A percentile compares a stretch with the other conserved stretches of the same genome.
These are phyloP conservation scores for Lasiosphaeris hirsuta DNA, from an alignment of 495 filamentous ascomycete species.

Conservation along the genomic window DNA sequence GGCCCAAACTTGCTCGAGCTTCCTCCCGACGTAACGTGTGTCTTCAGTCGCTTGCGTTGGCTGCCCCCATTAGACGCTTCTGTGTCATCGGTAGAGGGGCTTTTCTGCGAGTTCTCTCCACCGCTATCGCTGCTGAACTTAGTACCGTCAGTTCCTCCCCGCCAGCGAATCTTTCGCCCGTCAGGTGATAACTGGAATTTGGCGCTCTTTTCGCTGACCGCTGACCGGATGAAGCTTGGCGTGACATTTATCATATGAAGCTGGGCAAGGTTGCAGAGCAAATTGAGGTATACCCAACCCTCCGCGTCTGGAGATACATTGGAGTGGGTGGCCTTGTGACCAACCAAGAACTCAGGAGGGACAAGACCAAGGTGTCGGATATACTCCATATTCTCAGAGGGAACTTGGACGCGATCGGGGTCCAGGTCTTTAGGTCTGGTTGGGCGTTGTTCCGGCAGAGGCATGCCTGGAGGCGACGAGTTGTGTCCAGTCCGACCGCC, in stretches of 20 bases:
- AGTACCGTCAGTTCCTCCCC: slow-evolving; percentile 59
- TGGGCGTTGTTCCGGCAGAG: slow-evolving; percentile 60
- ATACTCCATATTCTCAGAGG: slow-evolving; percentile 71
- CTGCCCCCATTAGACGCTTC: slow-evolving; percentile 34
- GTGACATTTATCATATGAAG: slow-evolving; percentile 77
- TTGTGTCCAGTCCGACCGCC: slow-evolving; percentile 28
- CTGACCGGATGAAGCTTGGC: slow-evolving; percentile 64
- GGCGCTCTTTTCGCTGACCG: slow-evolving; percentile 60
- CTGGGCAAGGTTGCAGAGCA: slow-evolving; percentile 76
- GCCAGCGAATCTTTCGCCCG: slow-evolving; percentile 72
- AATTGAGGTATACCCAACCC: slow-evolving; percentile 80
- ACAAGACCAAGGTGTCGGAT: slow-evolving; percentile 67
- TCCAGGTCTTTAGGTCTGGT: slow-evolving; percentile 71
- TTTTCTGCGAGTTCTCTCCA: slow-evolving; percentile 40
- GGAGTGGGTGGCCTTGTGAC: slow-evolving; percentile 13
- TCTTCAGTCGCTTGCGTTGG: slow-evolving; percentile 41
- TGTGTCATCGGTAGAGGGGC: slow-evolving; percentile 40
- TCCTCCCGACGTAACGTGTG: slow-evolving; percentile 12
- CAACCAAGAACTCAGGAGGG: slow-evolving; percentile 38
- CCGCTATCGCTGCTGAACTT: slow-evolving; percentile 55
- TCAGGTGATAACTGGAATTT: slow-evolving; percentile 71
- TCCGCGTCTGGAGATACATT: slow-evolving; percentile 52
- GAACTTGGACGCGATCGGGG: slow-evolving; percentile 60
- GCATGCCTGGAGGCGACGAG: slow-evolving; percentile 40
- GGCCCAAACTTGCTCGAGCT: slow-evolving; percentile 31